Evolutionary conservation across 1,284 basidiomycete genomes (phyloP).

Genomic region (Ceratobasidium sp.): DNA sequence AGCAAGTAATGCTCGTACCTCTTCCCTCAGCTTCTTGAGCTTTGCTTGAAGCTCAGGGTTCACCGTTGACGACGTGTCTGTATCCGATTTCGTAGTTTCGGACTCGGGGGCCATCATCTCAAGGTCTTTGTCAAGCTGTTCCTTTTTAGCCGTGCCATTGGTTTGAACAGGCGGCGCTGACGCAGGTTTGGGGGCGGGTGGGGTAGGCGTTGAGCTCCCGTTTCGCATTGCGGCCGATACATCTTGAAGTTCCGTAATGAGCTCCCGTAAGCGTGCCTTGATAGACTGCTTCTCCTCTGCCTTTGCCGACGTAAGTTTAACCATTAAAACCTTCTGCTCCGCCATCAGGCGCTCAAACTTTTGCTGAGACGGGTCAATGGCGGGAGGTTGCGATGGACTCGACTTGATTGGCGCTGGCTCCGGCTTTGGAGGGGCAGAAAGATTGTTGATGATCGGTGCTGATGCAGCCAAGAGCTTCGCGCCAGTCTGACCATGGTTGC

Average conservation of each 20-base stretch:
- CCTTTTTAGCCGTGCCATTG: constrained; percentile 29
- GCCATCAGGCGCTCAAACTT: constrained; percentile 82
- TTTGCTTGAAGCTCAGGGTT: constrained; percentile 52
- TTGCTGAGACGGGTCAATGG: constrained; percentile 39
- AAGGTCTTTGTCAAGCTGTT: constrained; percentile 39
- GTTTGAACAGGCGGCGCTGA: background rate
- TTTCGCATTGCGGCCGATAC: constrained; percentile 63
- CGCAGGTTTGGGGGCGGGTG: constrained; percentile 48
- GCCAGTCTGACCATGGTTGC: constrained; percentile 82
- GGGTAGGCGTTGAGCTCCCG: constrained; percentile 52
- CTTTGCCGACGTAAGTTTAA: constrained; percentile 68
- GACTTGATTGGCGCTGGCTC: constrained; percentile 50
- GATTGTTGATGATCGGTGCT: constrained; percentile 72
- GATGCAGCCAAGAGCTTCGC: constrained; percentile 80
- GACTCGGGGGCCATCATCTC: constrained; percentile 39
- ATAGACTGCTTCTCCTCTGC: constrained; percentile 83
- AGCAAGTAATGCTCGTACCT: constrained; percentile 42
- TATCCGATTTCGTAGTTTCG: constrained; percentile 51
- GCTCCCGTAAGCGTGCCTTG: constrained; percentile 78
- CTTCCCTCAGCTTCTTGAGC: constrained; percentile 49
- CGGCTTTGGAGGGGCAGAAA: constrained; percentile 50
- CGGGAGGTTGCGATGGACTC: constrained; percentile 50
- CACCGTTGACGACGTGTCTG: constrained; percentile 53
- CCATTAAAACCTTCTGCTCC: constrained; percentile 90
- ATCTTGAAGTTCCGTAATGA: constrained; percentile 69